Evolutionary conservation across 352 stramenopile species (phyloP), one percentile per base, ranked within the genome.

Genomic region (Pythium coloratum): DNA sequence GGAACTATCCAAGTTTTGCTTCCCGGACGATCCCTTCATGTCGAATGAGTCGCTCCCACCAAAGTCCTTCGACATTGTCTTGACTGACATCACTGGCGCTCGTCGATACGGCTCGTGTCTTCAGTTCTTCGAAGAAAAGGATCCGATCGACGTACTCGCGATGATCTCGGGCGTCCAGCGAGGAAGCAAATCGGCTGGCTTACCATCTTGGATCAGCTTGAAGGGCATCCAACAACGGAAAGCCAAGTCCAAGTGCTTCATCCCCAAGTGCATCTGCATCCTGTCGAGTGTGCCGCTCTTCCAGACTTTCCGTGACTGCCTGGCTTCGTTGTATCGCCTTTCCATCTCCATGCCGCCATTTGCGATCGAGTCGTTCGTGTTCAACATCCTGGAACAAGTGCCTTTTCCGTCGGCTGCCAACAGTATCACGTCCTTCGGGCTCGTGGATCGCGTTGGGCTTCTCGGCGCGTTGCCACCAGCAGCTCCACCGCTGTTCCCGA

Each of bases 1-100:
- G 14, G 81, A 90, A 24, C 68, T 93, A 10, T 86, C 82, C 0
- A 91, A 87, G 55, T 91, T 93, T 50, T 91, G 83, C 49, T 90
- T 89, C 40, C 82, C 84, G 13, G 76, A 89, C 13, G 73, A 82
- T 16, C 77, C 81, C 3, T 81, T 80, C 49, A 67, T 91, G n/a
- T 76, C 51, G 3, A 78, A 61, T 4, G 75, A 84, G 47, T 58
- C 68, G 0, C 71, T 79, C 1, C 69, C 81, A 14, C 76, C 76
- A 16, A 85, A 57, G 18, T 62, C 71, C 6, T 88, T 93, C 20
- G 84, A 93, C 42, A 86, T 91, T 5, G 84, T 93, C 1, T 73
- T 93, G 20, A 93, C 84, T 20, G 84, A 90, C 57, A 79, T 90
- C 34, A 90, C 81, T 13, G 84, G 84, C 1, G 62, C 72, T 1